Conservation (phyloP, 179 eudicot species). For the Carnegiea gigantea region DNA sequence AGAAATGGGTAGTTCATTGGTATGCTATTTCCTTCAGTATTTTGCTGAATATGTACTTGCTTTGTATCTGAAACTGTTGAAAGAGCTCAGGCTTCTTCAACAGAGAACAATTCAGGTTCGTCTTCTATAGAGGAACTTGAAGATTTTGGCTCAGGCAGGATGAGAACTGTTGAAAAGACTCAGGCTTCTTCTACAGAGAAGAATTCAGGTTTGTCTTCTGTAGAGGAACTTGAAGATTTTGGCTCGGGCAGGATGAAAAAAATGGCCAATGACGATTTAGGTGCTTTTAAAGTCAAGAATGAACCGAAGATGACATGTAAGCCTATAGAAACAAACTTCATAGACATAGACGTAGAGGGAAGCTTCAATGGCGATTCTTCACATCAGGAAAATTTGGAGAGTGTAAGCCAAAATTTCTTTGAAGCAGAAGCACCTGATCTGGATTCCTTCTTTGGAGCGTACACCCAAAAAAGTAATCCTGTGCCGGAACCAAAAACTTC, state of each 20-base stretch:
- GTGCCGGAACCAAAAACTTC: slow-evolving; percentile 27
- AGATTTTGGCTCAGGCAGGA: slow-evolving; percentile 42
- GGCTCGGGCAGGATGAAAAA: slow-evolving; percentile 31
- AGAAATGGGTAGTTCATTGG: background rate
- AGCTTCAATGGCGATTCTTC: slow-evolving; percentile 27
- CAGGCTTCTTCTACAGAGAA: slow-evolving; percentile 33
- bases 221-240: slow-evolving; percentile 56
- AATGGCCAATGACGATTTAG: slow-evolving; percentile 27
- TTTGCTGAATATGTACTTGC: slow-evolving; percentile 29
- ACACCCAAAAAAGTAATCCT: slow-evolving; percentile 28
- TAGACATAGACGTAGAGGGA: slow-evolving; percentile 35
- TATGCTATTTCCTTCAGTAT: slow-evolving; percentile 1
- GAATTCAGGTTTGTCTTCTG: slow-evolving; percentile 39
- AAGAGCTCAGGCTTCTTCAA: slow-evolving; percentile 30
- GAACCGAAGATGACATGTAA: slow-evolving; percentile 21
- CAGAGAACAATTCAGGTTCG: slow-evolving; percentile 33
- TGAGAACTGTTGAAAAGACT: slow-evolving; percentile 29
- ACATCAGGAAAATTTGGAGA: slow-evolving; percentile 8
- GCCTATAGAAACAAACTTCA: slow-evolving; percentile 28
- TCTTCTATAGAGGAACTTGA: slow-evolving; percentile 57
- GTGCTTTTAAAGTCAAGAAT: slow-evolving; percentile 23
- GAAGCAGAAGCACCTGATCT: slow-evolving; percentile 39
- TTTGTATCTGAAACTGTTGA: slow-evolving; percentile 29
- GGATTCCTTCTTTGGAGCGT: slow-evolving; percentile 43
- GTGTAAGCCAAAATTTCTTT: slow-evolving; percentile 18